Evolutionary conservation across 805 yeast species (phyloP).

Genomic region (Nakazawaea wickerhamii): DNA sequence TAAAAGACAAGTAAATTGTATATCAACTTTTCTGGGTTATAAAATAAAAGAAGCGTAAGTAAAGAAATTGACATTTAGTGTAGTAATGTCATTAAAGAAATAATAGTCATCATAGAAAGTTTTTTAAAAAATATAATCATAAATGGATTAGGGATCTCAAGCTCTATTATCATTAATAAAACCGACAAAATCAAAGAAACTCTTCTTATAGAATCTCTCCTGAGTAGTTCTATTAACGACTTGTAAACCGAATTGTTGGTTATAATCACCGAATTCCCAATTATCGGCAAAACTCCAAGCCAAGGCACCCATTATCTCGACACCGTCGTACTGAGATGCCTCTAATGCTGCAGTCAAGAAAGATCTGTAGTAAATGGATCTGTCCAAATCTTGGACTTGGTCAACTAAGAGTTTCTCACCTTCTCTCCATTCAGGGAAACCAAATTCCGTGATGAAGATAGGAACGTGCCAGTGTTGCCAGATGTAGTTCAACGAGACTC

Average conservation of each 20-base stretch:
- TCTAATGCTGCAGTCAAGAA: constrained; percentile 25
- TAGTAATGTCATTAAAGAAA: too few relatives aligned
- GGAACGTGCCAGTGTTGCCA: constrained; percentile 24
- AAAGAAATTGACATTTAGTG: too few relatives aligned
- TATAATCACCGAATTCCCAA: constrained; percentile 28
- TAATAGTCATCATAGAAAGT: too few relatives aligned
- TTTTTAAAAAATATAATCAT: too few relatives aligned
- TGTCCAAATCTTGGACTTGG: constrained; percentile 24
- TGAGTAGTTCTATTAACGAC: constrained; percentile 25
- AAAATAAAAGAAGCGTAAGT: too few relatives aligned
- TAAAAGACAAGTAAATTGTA: too few relatives aligned
- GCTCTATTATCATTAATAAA: constrained; percentile 9
- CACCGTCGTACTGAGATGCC: constrained; percentile 22
- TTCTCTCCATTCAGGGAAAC: constrained; percentile 30
- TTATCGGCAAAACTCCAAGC: constrained; percentile 31
- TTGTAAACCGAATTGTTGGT: constrained; percentile 23
- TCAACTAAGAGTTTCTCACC: constrained; percentile 21
- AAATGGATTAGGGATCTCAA: too few relatives aligned
- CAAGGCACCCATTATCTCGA: constrained; percentile 26
- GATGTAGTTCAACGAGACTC: constrained; percentile 24
- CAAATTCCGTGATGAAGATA: constrained; percentile 28
- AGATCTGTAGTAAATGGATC: constrained; percentile 27
- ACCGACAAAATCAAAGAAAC: constrained; percentile 9
- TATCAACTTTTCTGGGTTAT: too few relatives aligned
- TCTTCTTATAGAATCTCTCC: constrained; percentile 23